phyloP scores from a whole-genome alignment of 1,139 yeast species.

The Magnusiomyces fungicola region DNA sequence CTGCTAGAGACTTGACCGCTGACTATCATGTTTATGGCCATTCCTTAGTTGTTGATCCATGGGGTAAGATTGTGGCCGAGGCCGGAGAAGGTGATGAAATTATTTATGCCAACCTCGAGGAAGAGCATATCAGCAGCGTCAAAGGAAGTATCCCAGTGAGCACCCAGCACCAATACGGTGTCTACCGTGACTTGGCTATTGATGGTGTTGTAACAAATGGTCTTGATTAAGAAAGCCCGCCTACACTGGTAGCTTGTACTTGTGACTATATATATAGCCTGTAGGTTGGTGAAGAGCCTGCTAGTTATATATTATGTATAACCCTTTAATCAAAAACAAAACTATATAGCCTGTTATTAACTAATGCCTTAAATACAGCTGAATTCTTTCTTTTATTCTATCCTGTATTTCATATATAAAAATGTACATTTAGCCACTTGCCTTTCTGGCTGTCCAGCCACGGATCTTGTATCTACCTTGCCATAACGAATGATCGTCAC shows the following conservation, averaged over 20 bases:
- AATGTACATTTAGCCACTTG: no score
- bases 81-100: slow-evolving; percentile 84
- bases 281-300: no score
- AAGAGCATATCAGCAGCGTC: slow-evolving; percentile 50
- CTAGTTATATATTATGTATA: no score
- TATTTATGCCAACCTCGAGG: slow-evolving; percentile 70
- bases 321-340: no score
- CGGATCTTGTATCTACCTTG: slow-evolving; percentile 23
- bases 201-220: slow-evolving; percentile 3
- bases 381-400: no score
- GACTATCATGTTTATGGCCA: slow-evolving; percentile 92
- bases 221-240: no score
- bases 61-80: slow-evolving; percentile 71
- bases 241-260: no score
- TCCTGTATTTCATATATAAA: no score
- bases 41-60: slow-evolving; percentile 78
- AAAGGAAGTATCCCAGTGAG: slow-evolving; percentile 73
- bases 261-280: no score
- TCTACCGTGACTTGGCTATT: slow-evolving; percentile 55
- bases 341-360: no score
- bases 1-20: slow-evolving; percentile 67
- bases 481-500: slow-evolving; percentile 26
- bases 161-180: slow-evolving; percentile 75
- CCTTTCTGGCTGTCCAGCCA: slow-evolving; percentile 26
- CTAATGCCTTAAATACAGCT: no score